phyloP scores from a whole-genome alignment of 345 rosid genomes.

The Eutrema heterophyllum region DNA sequence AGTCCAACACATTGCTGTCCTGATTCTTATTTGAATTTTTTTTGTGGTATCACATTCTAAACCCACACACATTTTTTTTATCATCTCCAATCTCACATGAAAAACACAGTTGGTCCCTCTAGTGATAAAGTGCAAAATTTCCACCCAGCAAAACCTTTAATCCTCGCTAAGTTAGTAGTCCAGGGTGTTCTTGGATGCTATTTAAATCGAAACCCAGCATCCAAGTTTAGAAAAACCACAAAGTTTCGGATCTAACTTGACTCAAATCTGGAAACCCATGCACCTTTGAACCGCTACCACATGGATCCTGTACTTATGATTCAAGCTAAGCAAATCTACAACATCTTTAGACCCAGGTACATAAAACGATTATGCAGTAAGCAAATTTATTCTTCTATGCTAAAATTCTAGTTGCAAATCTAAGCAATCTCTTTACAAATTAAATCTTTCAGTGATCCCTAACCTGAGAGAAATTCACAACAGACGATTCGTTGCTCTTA shows the following conservation, averaged over 20 bases:
- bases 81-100: constrained; percentile 5
- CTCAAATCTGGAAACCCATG: constrained; percentile 28
- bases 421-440: neutral
- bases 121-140: neutral
- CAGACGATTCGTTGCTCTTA: neutral
- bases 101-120: neutral
- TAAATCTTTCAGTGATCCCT: neutral
- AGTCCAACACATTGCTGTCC: neutral
- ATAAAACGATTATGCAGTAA: constrained; percentile 6
- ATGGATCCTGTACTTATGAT: neutral
- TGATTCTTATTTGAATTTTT: neutral
- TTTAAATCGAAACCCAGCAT: constrained; percentile 6
- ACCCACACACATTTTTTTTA: neutral
- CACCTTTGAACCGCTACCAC: neutral
- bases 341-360: constrained; percentile 1
- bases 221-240: constrained; percentile 6
- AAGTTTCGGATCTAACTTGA: constrained; percentile 14
- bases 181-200: neutral
- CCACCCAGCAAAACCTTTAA: neutral
- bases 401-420: neutral
- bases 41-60: neutral
- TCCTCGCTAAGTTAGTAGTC: neutral
- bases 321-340: neutral
- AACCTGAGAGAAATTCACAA: neutral
- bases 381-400: neutral